A percentile compares a stretch with the other conserved stretches of the same genome.
These are phyloP conservation scores for Paramecium sexaurelia DNA, from an alignment of 73 alveolate species.

Conservation along the genomic window DNA sequence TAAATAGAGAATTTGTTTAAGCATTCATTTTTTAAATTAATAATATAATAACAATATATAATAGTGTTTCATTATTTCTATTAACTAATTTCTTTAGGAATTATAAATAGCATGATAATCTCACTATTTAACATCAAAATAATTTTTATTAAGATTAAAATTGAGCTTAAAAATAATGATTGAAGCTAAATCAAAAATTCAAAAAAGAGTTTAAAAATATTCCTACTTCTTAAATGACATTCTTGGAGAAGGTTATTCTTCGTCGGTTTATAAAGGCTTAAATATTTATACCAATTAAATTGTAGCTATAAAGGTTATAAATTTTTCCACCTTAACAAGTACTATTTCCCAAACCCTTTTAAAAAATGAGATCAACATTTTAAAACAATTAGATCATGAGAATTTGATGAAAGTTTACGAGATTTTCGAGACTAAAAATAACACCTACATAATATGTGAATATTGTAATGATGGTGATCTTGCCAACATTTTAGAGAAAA, in stretches of 20 bases:
- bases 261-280: constrained; percentile 14
- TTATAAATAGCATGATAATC: neutral
- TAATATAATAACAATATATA: no score
- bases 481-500: neutral
- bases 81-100: neutral
- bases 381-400: neutral
- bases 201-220: neutral
- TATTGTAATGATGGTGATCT: constrained; percentile 34
- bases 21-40: neutral
- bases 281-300: neutral
- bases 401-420: constrained; percentile 14
- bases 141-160: neutral
- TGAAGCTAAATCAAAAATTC: neutral
- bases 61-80: no score
- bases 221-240: constrained; percentile 2
- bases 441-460: constrained; percentile 27
- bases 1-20: neutral
- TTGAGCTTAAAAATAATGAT: neutral
- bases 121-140: neutral
- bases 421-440: neutral
- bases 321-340: neutral
- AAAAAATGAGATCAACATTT: neutral
- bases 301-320: constrained; percentile 52
- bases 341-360: constrained; percentile 7
- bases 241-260: constrained; percentile 16